Percentiles rank a stretch among this genome's conserved stretches.
These are phyloP conservation scores for Elongisporangium undulatum DNA, from an alignment of 352 stramenopile species.

Conservation along the genomic window DNA sequence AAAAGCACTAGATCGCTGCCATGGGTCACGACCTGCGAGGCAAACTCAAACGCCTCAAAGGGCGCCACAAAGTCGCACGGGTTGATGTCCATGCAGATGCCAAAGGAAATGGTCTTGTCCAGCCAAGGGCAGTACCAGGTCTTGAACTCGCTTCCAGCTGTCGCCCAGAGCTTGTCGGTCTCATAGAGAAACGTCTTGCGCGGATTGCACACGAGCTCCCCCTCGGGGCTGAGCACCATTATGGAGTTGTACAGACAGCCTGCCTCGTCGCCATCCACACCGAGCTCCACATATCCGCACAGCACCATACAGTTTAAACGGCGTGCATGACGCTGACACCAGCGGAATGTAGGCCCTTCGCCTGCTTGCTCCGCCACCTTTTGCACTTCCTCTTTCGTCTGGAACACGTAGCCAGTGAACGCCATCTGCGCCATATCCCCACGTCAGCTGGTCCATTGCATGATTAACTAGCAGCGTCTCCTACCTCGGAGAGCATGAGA, in stretches of 20 bases:
- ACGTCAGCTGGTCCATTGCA: constrained; percentile 1
- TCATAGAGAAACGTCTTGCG: constrained; percentile 85
- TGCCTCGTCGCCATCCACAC: constrained; percentile 4
- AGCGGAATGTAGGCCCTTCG: constrained; percentile 51
- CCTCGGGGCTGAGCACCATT: constrained; percentile 69
- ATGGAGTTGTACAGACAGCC: constrained; percentile 71
- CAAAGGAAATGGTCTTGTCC: constrained; percentile 72
- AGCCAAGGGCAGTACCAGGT: constrained; percentile 78
- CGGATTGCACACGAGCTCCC: constrained; percentile 62
- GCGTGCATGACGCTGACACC: constrained; percentile 61
- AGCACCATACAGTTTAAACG: constrained; percentile 60
- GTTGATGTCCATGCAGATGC: constrained; percentile 91
- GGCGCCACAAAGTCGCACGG: constrained; percentile 71
- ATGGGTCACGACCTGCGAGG: constrained; percentile 33
- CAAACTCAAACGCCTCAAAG: constrained; percentile 74
- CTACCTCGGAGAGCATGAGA: constrained; percentile 77
- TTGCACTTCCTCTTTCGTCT: constrained; percentile 43
- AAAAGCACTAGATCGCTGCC: constrained; percentile 77
- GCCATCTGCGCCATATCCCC: constrained; percentile 42
- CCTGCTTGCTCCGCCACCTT: constrained; percentile 56
- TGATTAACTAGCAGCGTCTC: not conserved
- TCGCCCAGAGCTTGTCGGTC: constrained; percentile 80
- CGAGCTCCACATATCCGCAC: constrained; percentile 66
- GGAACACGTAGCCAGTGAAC: constrained; percentile 82
- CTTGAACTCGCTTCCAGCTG: constrained; percentile 47